A percentile compares a stretch with the other conserved stretches of the same genome.
phyloP scores from a whole-genome alignment of 495 filamentous ascomycete species.

The Aspergillus nidulans region DNA sequence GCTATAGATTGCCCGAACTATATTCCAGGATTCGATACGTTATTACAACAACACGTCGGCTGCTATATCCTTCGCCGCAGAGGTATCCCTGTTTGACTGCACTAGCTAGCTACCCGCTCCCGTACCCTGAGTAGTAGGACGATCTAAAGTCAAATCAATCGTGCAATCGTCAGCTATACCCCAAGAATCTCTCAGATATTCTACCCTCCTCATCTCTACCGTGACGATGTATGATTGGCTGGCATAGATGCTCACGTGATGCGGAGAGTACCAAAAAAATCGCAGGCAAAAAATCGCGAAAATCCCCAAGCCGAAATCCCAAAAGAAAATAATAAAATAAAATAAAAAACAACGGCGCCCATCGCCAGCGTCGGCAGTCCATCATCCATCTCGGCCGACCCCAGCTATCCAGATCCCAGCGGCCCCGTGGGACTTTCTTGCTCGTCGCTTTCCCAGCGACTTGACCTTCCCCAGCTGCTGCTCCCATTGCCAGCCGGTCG shows the following conservation, averaged over 20 bases:
- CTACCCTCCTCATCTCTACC: too few relatives aligned
- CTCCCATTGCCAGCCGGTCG: conserved; percentile 16
- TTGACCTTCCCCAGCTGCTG: conserved; percentile 5
- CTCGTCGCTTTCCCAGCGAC: not conserved
- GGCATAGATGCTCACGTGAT: conserved; percentile 19
- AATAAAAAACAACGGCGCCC: conserved; percentile 18
- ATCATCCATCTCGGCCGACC: conserved; percentile 15
- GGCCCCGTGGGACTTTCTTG: not conserved
- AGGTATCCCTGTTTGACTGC: too few relatives aligned
- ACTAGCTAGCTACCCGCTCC: too few relatives aligned
- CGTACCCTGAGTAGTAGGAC: too few relatives aligned
- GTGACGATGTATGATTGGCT: conserved; percentile 16
- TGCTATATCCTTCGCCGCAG: too few relatives aligned
- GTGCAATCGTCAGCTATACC: too few relatives aligned
- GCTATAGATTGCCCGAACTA: too few relatives aligned
- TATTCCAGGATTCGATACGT: too few relatives aligned
- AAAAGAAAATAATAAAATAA: conserved; percentile 19
- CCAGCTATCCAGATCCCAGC: conserved; percentile 11
- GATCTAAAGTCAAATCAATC: too few relatives aligned
- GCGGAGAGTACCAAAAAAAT: conserved; percentile 11
- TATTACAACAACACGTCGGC: too few relatives aligned
- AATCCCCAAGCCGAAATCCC: conserved; percentile 16
- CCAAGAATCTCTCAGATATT: too few relatives aligned
- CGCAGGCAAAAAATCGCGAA: conserved; percentile 17
- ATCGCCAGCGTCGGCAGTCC: conserved; percentile 16